Evolutionary conservation across 495 filamentous ascomycete species (phyloP), one percentile per base, ranked within the genome.

Genomic region (Xylaria sp.): DNA sequence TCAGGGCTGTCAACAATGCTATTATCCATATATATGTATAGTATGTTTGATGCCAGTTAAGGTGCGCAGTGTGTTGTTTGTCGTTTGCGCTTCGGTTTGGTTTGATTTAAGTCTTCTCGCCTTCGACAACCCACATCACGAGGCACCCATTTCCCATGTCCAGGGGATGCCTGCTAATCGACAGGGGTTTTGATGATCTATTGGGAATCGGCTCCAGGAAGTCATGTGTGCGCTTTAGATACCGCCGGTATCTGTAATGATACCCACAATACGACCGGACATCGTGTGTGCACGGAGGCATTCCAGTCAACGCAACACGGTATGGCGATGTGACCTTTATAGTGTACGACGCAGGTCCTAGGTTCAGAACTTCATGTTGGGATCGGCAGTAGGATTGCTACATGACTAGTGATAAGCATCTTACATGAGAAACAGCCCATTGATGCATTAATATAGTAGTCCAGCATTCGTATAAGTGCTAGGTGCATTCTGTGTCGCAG

Each of bases 191-290:
- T 55, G 52, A 29, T 29, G 52, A 55, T 55, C 52, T 8, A 24
- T 26, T 26, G 14, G 31, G 52, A 31, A 55, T 29, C 24, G 29
- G 21, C 17, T 33, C 53, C 12, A 29, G 52, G 26, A 14, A n/a
- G 12, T 15, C n/a, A n/a, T n/a, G n/a, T n/a, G n/a, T n/a, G n/a
- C n/a, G 50, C 21, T 55, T 2, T 12, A 55, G 26, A 57, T 61
- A 61, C 31, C 33, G 24, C 57, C 15, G 7, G 57, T 11, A 40
- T 61, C 57, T 40, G 57, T 21, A 40, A 41, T 24, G 21, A 43
- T 61, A 41, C 35, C 58, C 58, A 61, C 35, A 61, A 61, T 40
- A 40, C 58, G 17, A 40, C 58, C 58, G 58, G 31, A 40, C 21
- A 26, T 33, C 29, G 53, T 37, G 53, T 57, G 53, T 57, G 26